Evolutionary conservation across 306 rosid species (phyloP), one percentile per base, ranked within the genome.

Genomic region (Vicia faba): DNA sequence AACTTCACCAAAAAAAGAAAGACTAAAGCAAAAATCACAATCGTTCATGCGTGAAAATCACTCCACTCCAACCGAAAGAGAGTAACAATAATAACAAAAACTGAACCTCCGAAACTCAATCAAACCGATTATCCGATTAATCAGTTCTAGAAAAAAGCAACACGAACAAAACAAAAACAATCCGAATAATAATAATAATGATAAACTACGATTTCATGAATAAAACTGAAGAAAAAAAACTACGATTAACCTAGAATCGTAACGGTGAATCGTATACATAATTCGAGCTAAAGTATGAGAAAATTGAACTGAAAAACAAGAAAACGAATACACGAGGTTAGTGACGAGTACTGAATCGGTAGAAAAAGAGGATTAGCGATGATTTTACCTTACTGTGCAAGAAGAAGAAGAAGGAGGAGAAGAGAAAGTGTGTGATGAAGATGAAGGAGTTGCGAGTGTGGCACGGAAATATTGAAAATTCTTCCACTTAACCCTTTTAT

Each of bases 401-500:
- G 77, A 20, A 39, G 68, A 38, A 5, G 80, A 62, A 57, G 72
- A 41, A 3, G 25, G 43, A n/a, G n/a, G n/a, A n/a, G n/a, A n/a
- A 82, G 64, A 71, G 70, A 36, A 39, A 48, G 28, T 59, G 69
- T 9, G 73, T 4, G 66, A 10, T 16, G 6, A 0, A 20, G 16
- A 20, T 20, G 23, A 20, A 20, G 23, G 23, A 65, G 73, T 56
- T 66, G 61, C 33, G 45, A 15, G 39, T 11, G 77, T 7, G 28
- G 68, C 73, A 77, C 76, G 69, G 43, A 77, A 70, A 69, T 12
- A 43, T 55, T 55, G 66, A 73, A 73, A 64, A 70, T 77, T 70
- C 69, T 51, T 51, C 56, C 40, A 65, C 67, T 45, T 20, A 33
- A 12, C 31, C 58, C 58, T 20, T 51, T 18, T 26, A 7, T 33